phyloP scores from a whole-genome alignment of 2,329 filamentous ascomycete species.

The Cadophora sp. region DNA sequence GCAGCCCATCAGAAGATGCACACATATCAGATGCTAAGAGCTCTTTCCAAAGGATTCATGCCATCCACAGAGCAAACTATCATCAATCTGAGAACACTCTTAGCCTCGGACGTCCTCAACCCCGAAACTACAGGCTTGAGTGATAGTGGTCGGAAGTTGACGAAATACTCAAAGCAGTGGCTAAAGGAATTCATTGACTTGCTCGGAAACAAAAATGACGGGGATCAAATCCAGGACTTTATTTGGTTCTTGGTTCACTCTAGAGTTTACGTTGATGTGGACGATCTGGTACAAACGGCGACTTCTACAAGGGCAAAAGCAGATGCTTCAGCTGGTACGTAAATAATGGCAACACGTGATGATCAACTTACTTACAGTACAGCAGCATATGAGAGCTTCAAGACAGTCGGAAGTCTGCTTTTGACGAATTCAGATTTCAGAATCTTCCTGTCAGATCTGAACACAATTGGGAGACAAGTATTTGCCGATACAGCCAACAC shows the following conservation, averaged over 20 bases:
- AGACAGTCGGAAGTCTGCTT: conserved; percentile 83
- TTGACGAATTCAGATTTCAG: conserved; percentile 92
- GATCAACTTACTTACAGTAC: conserved; percentile 36
- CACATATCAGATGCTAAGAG: conserved; percentile 88
- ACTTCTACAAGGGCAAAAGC: conserved; percentile 70
- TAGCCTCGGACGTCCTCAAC: conserved; percentile 81
- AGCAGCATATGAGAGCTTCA: conserved; percentile 80
- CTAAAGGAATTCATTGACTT: conserved; percentile 83
- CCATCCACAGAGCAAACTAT: conserved; percentile 87
- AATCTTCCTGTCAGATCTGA: conserved; percentile 81
- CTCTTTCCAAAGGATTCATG: conserved; percentile 85
- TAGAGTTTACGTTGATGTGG: conserved; percentile 71
- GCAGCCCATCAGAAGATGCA: conserved; percentile 88
- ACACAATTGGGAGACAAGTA: conserved; percentile 80
- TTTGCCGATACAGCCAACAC: conserved; percentile 87
- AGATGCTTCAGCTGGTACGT: conserved; percentile 72
- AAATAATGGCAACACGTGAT: not conserved
- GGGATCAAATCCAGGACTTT: conserved; percentile 90
- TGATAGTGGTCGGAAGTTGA: conserved; percentile 75
- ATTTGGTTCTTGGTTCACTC: conserved; percentile 84
- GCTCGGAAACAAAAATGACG: conserved; percentile 79
- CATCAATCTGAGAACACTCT: conserved; percentile 77
- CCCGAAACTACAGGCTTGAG: conserved; percentile 78
- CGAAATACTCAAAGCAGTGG: conserved; percentile 75
- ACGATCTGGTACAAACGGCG: conserved; percentile 66